Conservation (phyloP, 2,329 filamentous ascomycete genomes). For the Tolypocladium cylindrosporum region DNA sequence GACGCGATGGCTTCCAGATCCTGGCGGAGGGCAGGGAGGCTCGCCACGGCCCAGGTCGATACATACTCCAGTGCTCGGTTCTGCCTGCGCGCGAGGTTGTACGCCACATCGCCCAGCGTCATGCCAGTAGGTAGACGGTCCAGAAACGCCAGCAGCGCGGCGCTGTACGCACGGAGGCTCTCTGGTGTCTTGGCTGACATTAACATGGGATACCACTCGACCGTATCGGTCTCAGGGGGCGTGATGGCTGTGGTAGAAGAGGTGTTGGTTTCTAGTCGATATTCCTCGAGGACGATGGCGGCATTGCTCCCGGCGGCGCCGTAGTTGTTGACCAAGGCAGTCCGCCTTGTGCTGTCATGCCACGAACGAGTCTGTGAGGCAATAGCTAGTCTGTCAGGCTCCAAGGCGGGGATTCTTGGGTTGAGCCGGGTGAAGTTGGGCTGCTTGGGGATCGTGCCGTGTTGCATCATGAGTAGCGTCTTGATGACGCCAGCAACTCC, state of each 20-base stretch:
- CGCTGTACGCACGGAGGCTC: neutral
- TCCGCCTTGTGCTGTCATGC: conserved; percentile 5
- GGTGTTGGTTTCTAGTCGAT: no score
- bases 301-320: conserved; percentile 25
- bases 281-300: conserved; percentile 3
- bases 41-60: no score
- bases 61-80: no score
- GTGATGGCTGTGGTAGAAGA: no score
- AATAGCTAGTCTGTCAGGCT: conserved; percentile 7
- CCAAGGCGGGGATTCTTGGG: conserved; percentile 13
- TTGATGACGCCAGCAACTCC: conserved; percentile 21
- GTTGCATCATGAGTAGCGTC: conserved; percentile 19
- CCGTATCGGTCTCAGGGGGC: no score
- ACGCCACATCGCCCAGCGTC: no score
- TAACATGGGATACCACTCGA: conserved; percentile 9
- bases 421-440: conserved; percentile 15
- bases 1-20: neutral
- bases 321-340: conserved; percentile 24
- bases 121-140: no score
- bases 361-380: conserved; percentile 6
- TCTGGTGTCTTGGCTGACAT: neutral
- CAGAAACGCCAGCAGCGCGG: neutral
- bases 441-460: conserved; percentile 13
- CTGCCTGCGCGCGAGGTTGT: no score
- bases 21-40: neutral